Evolutionary conservation across 495 filamentous ascomycete species (phyloP).

Genomic region (Neurospora tetraspora): DNA sequence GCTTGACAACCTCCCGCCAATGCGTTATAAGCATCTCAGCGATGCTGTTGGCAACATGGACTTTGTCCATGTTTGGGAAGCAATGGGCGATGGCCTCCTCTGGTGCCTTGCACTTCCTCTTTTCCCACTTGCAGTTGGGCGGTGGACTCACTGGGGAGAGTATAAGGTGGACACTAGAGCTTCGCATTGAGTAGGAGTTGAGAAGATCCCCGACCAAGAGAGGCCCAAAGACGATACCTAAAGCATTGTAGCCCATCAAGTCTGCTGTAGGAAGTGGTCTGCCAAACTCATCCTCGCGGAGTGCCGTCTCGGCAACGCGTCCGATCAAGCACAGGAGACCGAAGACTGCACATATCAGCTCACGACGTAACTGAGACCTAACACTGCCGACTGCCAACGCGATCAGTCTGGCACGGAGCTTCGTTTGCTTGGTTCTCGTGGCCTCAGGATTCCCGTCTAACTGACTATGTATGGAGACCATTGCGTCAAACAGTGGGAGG

Average conservation of each 20-base stretch:
- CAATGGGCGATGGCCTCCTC: conserved; percentile 5
- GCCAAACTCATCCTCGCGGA: conserved; percentile 37
- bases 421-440: conserved; percentile 38
- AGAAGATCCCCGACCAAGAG: conserved; percentile 50
- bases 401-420: conserved; percentile 49
- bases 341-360: conserved; percentile 57
- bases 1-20: conserved; percentile 48
- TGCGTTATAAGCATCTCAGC: conserved; percentile 49
- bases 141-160: conserved; percentile 22
- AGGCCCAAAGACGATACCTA: conserved; percentile 57
- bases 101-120: conserved; percentile 8
- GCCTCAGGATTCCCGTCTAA: conserved; percentile 40
- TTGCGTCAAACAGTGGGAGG: conserved; percentile 49
- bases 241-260: conserved; percentile 51
- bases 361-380: conserved; percentile 46
- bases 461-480: conserved; percentile 53
- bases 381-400: conserved; percentile 51
- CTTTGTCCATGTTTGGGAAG: conserved; percentile 27
- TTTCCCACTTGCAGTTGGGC: conserved; percentile 30
- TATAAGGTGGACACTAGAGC: conserved; percentile 27
- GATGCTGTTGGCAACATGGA: conserved; percentile 43
- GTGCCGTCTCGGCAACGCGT: conserved; percentile 36
- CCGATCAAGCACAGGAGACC: conserved; percentile 50
- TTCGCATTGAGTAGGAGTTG: conserved; percentile 30
- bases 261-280: conserved; percentile 36